Evolutionary conservation across 208 protist species (phyloP).

Genomic region (Trypanosoma lewisi): DNA sequence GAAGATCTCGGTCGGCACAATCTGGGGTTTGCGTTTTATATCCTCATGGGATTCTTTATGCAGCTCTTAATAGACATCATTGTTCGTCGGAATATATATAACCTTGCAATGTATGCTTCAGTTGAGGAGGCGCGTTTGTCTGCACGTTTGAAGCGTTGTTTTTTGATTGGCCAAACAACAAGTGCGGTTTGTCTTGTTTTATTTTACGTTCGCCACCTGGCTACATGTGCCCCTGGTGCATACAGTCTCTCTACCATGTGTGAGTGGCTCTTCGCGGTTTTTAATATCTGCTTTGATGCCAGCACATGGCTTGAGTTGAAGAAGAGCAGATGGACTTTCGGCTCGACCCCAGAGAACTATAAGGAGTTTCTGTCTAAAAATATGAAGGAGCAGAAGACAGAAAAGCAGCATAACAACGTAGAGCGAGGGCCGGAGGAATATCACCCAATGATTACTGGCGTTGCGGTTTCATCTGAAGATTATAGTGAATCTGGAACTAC

Average conservation of each 20-base stretch:
- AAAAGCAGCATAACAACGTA: neutral
- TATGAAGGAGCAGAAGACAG: neutral
- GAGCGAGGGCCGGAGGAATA: neutral
- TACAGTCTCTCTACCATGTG: constrained; percentile 70
- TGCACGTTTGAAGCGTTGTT: constrained; percentile 39
- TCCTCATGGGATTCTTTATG: constrained; percentile 53
- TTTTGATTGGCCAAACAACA: constrained; percentile 39
- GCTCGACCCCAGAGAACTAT: constrained; percentile 38
- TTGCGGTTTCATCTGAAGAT: neutral
- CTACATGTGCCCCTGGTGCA: constrained; percentile 60
- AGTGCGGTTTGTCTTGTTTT: constrained; percentile 38
- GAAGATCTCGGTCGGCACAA: constrained; percentile 66
- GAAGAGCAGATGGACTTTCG: constrained; percentile 67
- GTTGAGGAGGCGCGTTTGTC: constrained; percentile 41
- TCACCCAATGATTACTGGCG: neutral
- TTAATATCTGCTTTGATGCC: constrained; percentile 67
- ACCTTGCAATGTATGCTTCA: constrained; percentile 54
- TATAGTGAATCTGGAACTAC: neutral
- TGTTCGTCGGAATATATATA: constrained; percentile 48
- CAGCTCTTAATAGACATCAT: constrained; percentile 40
- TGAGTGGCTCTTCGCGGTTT: constrained; percentile 62
- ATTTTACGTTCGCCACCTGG: constrained; percentile 50
- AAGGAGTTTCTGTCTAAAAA: neutral
- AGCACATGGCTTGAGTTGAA: constrained; percentile 63
- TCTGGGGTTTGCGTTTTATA: constrained; percentile 53